These are phyloP conservation scores for Moricandia arvensis DNA, from an alignment of 345 rosid species.

Conservation along the genomic window DNA sequence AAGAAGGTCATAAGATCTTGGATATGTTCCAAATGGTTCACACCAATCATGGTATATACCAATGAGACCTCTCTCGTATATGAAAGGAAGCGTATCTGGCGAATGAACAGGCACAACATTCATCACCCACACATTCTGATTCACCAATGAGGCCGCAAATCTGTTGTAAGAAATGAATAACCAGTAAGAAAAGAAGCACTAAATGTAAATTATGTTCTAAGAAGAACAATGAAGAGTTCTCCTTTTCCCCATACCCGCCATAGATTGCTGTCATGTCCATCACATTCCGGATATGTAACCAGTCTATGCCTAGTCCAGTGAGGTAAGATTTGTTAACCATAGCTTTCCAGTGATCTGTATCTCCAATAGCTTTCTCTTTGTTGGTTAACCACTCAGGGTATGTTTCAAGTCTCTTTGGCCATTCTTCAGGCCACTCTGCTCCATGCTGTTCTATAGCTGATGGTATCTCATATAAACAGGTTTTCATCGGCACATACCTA, in stretches of 20 bases:
- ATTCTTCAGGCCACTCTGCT: constrained; percentile 97
- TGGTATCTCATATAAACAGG: constrained; percentile 75
- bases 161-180: constrained; percentile 39
- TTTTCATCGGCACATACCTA: constrained; percentile 83
- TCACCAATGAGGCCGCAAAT: constrained; percentile 81
- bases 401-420: constrained; percentile 95
- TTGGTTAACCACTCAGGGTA: constrained; percentile 84
- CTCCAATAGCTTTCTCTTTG: constrained; percentile 61
- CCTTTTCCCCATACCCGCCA: constrained; percentile 70
- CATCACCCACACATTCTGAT: constrained; percentile 89
- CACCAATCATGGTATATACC: constrained; percentile 99
- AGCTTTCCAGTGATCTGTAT: constrained; percentile 75
- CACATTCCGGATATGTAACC: constrained; percentile 75
- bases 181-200: background rate
- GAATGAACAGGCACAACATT: constrained; percentile 86
- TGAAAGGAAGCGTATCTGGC: constrained; percentile 87
- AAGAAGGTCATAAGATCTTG: constrained; percentile 93
- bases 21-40: constrained; percentile 81
- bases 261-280: constrained; percentile 97
- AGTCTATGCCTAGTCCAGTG: constrained; percentile 78
- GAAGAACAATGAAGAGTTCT: background rate
- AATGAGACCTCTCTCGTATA: constrained; percentile 73
- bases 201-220: background rate
- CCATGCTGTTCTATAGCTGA: constrained; percentile 86
- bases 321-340: constrained; percentile 78